Evolutionary conservation across 345 rosid genomes (phyloP).

Genomic region (Populus deltoides): DNA sequence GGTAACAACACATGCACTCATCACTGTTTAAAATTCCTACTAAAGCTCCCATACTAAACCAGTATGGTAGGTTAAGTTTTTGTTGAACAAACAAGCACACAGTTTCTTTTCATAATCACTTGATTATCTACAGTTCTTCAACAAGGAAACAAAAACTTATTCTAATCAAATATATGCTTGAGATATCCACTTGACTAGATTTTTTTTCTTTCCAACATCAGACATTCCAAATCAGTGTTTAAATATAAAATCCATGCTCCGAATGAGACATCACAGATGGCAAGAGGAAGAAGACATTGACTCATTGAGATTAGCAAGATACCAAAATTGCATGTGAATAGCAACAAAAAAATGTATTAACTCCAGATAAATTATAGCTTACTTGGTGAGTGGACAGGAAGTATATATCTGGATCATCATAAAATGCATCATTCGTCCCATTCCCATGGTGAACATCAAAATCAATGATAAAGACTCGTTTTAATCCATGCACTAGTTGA

Average conservation of each 20-base stretch:
- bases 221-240: background rate
- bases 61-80: background rate
- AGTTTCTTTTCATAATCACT: background rate
- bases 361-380: constrained; percentile 7
- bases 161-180: background rate
- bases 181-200: background rate
- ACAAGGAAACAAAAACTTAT: background rate
- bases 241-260: background rate
- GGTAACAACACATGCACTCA: background rate
- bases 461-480: constrained; percentile 76
- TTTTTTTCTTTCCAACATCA: background rate
- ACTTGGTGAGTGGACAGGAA: constrained; percentile 96
- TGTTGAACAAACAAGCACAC: background rate
- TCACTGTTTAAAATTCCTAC: background rate
- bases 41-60: background rate
- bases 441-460: constrained; percentile 98
- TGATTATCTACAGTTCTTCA: background rate
- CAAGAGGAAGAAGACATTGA: background rate
- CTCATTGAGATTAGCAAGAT: background rate
- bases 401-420: constrained; percentile 82
- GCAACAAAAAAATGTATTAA: background rate
- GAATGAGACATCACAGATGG: background rate
- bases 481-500: constrained; percentile 63
- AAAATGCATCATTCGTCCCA: constrained; percentile 86
- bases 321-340: background rate